Conservation (phyloP, 768 basidiomycete species). For the Panaeolus cyanescens region DNA sequence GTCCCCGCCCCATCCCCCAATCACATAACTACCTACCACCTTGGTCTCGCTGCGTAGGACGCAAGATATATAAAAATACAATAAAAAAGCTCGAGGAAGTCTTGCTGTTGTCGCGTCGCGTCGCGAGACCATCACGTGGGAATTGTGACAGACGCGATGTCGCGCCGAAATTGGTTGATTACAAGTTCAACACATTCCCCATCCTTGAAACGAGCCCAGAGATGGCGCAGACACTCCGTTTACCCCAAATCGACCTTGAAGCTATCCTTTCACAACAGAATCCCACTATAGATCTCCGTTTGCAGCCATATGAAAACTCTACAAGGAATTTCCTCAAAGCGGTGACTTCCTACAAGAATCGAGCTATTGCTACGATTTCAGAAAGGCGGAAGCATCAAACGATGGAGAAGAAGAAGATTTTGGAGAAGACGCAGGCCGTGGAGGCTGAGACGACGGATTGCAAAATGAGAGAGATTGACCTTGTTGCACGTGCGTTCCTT, state of each 20-base stretch:
- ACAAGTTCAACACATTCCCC: background rate
- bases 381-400: constrained; percentile 64
- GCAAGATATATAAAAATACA: no score
- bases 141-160: background rate
- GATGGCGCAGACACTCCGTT: constrained; percentile 19
- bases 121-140: background rate
- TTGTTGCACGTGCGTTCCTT: constrained; percentile 64
- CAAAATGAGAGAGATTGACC: constrained; percentile 77
- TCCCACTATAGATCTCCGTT: constrained; percentile 65
- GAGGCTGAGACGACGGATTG: constrained; percentile 76
- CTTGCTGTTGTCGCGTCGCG: background rate
- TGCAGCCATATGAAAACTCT: constrained; percentile 63
- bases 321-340: constrained; percentile 75
- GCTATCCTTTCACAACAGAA: constrained; percentile 53
- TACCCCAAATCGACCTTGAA: constrained; percentile 63
- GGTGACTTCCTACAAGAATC: constrained; percentile 70
- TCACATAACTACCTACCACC: no score
- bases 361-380: constrained; percentile 68
- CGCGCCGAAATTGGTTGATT: constrained; percentile 2
- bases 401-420: constrained; percentile 59
- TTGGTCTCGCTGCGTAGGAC: no score
- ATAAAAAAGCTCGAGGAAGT: no score
- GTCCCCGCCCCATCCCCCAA: no score
- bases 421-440: constrained; percentile 61
- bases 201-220: background rate